These are phyloP conservation scores for Chondrostereum purpureum DNA, from an alignment of 1,284 basidiomycete genomes.

Conservation along the genomic window DNA sequence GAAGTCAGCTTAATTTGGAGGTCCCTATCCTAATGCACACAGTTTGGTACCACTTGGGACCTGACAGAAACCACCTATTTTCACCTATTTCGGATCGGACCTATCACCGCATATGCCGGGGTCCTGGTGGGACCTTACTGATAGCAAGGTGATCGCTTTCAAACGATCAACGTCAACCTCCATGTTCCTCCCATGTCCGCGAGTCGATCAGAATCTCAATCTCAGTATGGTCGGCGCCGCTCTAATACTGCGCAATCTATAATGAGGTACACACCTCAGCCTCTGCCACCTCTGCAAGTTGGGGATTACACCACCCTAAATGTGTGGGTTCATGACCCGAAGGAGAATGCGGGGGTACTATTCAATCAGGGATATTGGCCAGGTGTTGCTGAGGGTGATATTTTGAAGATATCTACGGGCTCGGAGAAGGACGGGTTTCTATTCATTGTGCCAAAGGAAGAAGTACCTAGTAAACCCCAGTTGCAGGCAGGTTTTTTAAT, in stretches of 20 bases:
- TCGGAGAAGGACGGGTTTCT: constrained; percentile 48
- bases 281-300: constrained; percentile 41
- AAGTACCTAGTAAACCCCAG: constrained; percentile 51
- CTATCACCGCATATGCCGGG: neutral
- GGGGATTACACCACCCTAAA: constrained; percentile 60
- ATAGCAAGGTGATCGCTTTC: too few species aligned
- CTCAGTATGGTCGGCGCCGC: constrained; percentile 51
- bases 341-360: constrained; percentile 49
- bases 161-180: neutral
- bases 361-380: constrained; percentile 72
- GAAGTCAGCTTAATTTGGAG: neutral
- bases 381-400: constrained; percentile 67
- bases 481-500: constrained; percentile 47
- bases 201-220: constrained; percentile 57
- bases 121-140: too few species aligned
- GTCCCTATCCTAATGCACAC: neutral
- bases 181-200: constrained; percentile 37
- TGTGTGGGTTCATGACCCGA: constrained; percentile 67
- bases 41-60: neutral
- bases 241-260: constrained; percentile 69
- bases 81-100: neutral
- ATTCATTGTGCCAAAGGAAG: constrained; percentile 60
- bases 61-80: neutral
- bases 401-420: constrained; percentile 48
- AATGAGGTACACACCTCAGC: constrained; percentile 31